phyloP scores from a whole-genome alignment of 805 yeast species.

The Teunomyces pallodes region DNA sequence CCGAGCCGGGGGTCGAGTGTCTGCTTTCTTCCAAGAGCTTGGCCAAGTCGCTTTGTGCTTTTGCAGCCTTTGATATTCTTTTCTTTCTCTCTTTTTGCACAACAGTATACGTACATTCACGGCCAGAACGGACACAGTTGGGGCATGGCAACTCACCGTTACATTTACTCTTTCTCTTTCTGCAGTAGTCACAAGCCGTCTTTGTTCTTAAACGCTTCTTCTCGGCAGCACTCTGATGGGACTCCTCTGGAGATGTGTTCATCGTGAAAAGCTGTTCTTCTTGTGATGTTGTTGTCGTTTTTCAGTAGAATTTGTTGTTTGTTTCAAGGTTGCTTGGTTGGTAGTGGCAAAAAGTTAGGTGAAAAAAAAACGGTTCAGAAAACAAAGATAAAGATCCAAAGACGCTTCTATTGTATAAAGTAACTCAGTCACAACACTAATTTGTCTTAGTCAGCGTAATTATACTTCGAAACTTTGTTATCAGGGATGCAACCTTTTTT shows the following conservation, averaged over 20 bases:
- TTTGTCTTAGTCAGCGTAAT: background rate
- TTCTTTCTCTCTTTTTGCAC: slow-evolving; percentile 16
- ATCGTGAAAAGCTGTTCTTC: background rate
- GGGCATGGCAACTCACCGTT: slow-evolving; percentile 30
- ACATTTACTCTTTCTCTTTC: slow-evolving; percentile 41
- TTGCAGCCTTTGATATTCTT: background rate
- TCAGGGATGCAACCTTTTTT: background rate
- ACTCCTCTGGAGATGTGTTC: background rate
- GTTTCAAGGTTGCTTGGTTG: background rate
- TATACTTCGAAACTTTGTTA: background rate
- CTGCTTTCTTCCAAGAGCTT: background rate
- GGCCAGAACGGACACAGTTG: slow-evolving; percentile 17
- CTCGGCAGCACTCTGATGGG: background rate
- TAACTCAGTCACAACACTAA: background rate
- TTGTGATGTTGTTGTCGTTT: no score
- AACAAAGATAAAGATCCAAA: background rate
- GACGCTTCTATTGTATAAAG: background rate
- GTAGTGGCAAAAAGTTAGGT: background rate
- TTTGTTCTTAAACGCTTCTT: slow-evolving; percentile 24
- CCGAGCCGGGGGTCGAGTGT: slow-evolving; percentile 2
- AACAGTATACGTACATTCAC: slow-evolving; percentile 18
- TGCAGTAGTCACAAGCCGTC: slow-evolving; percentile 49
- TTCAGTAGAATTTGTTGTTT: background rate
- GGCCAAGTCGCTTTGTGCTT: background rate
- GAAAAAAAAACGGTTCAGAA: background rate